Conservation (phyloP, 768 basidiomycete species). For the Pulveroboletus frians region DNA sequence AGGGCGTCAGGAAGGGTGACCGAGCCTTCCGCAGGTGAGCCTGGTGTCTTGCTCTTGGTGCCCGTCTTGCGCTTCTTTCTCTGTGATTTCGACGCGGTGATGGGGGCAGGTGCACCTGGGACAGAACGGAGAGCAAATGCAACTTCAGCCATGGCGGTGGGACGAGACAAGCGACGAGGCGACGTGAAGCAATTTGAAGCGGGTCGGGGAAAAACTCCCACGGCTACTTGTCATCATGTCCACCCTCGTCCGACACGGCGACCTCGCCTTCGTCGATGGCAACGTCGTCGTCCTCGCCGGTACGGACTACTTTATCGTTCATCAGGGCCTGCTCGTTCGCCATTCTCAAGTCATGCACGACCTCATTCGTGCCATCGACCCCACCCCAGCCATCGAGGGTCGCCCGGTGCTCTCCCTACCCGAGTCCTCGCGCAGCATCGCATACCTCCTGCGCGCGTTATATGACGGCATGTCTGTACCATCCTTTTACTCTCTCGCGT, state of each 20-base stretch:
- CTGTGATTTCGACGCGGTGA: slow-evolving; percentile 54
- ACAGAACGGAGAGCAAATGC: slow-evolving; percentile 48
- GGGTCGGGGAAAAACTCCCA: slow-evolving; percentile 10
- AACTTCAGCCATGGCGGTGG: slow-evolving; percentile 31
- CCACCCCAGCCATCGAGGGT: slow-evolving; percentile 41
- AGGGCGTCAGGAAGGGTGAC: slow-evolving; percentile 41
- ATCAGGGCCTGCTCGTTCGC: slow-evolving; percentile 57
- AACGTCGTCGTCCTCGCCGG: slow-evolving; percentile 61
- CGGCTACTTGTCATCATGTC: slow-evolving; percentile 13
- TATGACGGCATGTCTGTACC: slow-evolving; percentile 65
- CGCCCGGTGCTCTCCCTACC: slow-evolving; percentile 50
- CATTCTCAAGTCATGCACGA: slow-evolving; percentile 52
- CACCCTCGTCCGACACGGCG: slow-evolving; percentile 39
- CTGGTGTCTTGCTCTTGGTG: slow-evolving; percentile 39
- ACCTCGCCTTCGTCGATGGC: slow-evolving; percentile 63
- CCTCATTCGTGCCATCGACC: slow-evolving; percentile 33
- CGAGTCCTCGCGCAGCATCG: slow-evolving; percentile 54
- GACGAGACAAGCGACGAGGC: slow-evolving; percentile 1
- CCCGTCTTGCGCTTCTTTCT: slow-evolving; percentile 68
- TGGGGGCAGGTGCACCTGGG: slow-evolving; percentile 71
- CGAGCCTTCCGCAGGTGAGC: slow-evolving; percentile 39
- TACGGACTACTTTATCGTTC: slow-evolving; percentile 60
- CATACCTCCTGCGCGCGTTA: slow-evolving; percentile 54
- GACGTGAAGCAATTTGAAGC: slow-evolving; percentile 16
- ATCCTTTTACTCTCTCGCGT: neutral